Percentiles rank a stretch among this genome's conserved stretches.
Evolutionary conservation across 768 basidiomycete species (phyloP).

Genomic region (Steccherinum ochraceum): DNA sequence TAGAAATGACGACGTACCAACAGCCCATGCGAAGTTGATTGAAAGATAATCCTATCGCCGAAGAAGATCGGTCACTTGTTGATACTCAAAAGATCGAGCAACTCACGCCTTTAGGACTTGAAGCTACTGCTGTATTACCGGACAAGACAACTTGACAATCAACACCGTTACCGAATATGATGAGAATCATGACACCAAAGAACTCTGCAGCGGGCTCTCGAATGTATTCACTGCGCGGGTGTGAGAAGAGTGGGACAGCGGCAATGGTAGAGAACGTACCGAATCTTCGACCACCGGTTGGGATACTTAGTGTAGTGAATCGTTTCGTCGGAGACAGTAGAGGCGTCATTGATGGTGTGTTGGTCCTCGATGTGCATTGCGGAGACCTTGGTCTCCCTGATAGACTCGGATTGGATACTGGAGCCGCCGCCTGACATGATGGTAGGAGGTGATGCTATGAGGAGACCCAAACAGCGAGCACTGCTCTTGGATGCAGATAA

Average conservation of each 20-base stretch:
- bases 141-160: slow-evolving; percentile 10
- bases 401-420: background rate
- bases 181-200: slow-evolving; percentile 12
- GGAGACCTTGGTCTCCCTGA: background rate
- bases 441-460: background rate
- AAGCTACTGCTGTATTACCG: slow-evolving; percentile 3
- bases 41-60: slow-evolving; percentile 37
- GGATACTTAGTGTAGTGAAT: slow-evolving; percentile 32
- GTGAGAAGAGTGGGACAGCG: background rate
- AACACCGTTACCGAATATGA: slow-evolving; percentile 12
- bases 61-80: background rate
- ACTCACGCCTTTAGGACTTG: slow-evolving; percentile 45
- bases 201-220: slow-evolving; percentile 51
- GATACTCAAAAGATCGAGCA: background rate
- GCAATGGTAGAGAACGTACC: slow-evolving; percentile 29
- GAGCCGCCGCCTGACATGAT: background rate
- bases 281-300: slow-evolving; percentile 49
- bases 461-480: background rate
- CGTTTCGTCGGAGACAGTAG: background rate
- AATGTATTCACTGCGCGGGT: slow-evolving; percentile 31
- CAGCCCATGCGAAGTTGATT: slow-evolving; percentile 50
- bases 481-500: background rate
- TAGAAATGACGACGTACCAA: slow-evolving; percentile 25
- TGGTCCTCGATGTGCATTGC: background rate
- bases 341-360: background rate